Conservation (phyloP, 1,284 basidiomycete species). For the Sporisorium sorghi region DNA sequence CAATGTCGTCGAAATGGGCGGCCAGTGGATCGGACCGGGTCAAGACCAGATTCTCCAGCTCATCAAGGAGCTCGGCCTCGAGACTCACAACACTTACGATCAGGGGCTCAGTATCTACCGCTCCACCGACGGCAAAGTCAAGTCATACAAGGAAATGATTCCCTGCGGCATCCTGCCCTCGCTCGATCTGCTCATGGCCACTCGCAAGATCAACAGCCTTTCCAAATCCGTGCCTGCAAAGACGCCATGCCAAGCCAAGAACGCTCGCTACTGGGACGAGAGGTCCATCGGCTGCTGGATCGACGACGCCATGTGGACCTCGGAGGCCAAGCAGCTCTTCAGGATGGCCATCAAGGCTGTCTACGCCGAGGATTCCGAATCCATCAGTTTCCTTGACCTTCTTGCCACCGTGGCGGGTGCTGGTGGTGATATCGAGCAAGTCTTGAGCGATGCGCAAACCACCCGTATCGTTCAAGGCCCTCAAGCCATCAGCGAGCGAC, state of each 20-base stretch:
- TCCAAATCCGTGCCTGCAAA: conserved; percentile 35
- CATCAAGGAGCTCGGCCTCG: conserved; percentile 69
- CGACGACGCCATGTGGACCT: conserved; percentile 42
- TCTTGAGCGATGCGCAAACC: conserved; percentile 46
- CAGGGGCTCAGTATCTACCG: conserved; percentile 43
- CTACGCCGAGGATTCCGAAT: conserved; percentile 45
- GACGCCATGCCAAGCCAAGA: conserved; percentile 21
- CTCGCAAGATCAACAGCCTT: conserved; percentile 46
- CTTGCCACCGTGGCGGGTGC: conserved; percentile 39
- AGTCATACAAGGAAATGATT: conserved; percentile 38
- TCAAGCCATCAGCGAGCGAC: conserved; percentile 34
- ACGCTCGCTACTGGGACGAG: conserved; percentile 40
- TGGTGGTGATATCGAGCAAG: conserved; percentile 41
- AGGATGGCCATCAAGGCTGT: conserved; percentile 48
- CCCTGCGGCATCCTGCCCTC: conserved; percentile 41
- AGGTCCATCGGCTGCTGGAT: conserved; percentile 50
- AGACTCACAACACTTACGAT: conserved; percentile 53
- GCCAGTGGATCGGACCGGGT: conserved; percentile 72
- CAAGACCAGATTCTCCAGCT: conserved; percentile 71
- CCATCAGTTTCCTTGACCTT: conserved; percentile 47
- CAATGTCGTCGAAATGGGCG: conserved; percentile 71
- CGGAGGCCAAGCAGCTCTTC: conserved; percentile 38
- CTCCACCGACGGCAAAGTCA: conserved; percentile 34
- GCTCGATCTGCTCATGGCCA: conserved; percentile 42
- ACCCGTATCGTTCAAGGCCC: conserved; percentile 42